Evolutionary conservation across 257 asterid genomes (phyloP).

Genomic region (Voacanga thouarsii): DNA sequence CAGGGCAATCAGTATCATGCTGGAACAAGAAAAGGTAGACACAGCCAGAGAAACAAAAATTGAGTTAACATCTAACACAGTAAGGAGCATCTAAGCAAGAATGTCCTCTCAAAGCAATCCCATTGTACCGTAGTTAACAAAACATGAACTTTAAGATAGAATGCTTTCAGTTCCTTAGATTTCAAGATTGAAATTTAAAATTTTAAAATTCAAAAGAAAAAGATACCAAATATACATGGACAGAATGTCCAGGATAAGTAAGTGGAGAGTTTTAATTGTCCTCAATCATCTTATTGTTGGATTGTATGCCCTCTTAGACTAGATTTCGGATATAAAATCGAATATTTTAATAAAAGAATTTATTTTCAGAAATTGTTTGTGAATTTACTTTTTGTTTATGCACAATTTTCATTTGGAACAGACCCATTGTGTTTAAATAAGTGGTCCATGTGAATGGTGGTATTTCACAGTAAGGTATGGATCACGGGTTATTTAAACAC

Average conservation of each 20-base stretch:
- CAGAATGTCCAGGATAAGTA: constrained; percentile 97
- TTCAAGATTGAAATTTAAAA: background rate
- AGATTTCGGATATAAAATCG: too few relatives aligned
- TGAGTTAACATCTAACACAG: background rate
- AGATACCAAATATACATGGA: constrained; percentile 78
- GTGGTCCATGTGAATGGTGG: too few relatives aligned
- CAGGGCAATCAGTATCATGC: constrained; percentile 4
- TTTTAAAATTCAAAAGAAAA: constrained; percentile 3
- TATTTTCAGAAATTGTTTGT: too few relatives aligned
- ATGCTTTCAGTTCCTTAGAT: background rate
- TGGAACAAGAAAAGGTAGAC: background rate
- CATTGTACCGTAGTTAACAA: too few relatives aligned
- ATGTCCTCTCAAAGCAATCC: background rate
- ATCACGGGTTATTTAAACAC: too few relatives aligned
- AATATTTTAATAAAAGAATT: too few relatives aligned
- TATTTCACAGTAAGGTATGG: too few relatives aligned
- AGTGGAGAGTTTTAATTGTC: constrained; percentile 71
- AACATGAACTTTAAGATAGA: background rate
- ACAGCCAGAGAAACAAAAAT: background rate
- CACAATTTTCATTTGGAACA: too few relatives aligned
- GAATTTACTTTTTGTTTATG: too few relatives aligned
- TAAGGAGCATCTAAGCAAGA: background rate
- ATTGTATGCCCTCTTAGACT: too few relatives aligned
- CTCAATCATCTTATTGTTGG: constrained; percentile 76
- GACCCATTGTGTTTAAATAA: too few relatives aligned